phyloP scores from a whole-genome alignment of 177 flowering plant genomes.

The Vitis hybrid region DNA sequence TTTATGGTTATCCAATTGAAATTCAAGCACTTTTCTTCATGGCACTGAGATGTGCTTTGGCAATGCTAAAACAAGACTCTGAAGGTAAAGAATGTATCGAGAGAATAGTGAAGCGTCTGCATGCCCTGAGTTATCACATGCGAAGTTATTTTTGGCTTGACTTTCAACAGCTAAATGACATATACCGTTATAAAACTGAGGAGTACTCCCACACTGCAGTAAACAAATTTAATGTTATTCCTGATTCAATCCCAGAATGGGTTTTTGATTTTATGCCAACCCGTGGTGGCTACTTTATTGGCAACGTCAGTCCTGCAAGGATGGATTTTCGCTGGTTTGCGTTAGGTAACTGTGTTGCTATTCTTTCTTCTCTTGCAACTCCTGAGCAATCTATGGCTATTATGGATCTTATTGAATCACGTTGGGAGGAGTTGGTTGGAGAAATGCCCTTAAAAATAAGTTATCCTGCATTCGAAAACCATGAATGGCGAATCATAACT shows the following conservation, averaged over 20 bases:
- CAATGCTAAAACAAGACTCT: conserved; percentile 33
- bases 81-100: conserved; percentile 41
- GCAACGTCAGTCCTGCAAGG: conserved; percentile 45
- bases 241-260: conserved; percentile 48
- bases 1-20: conserved; percentile 47
- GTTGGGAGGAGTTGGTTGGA: conserved; percentile 53
- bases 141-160: conserved; percentile 48
- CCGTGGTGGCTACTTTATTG: conserved; percentile 45
- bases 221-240: conserved; percentile 44
- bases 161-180: conserved; percentile 38
- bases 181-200: conserved; percentile 42
- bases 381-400: conserved; percentile 43
- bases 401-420: conserved; percentile 50
- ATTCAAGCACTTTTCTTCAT: conserved; percentile 48
- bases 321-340: conserved; percentile 46
- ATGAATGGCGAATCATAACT: conserved; percentile 49
- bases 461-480: conserved; percentile 47
- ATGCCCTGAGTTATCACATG: conserved; percentile 44
- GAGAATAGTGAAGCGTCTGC: conserved; percentile 36
- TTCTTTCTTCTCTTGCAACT: conserved; percentile 39
- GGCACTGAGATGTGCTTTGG: conserved; percentile 37
- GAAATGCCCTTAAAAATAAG: conserved; percentile 48
- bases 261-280: conserved; percentile 45
- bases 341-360: conserved; percentile 42
- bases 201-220: conserved; percentile 46